Evolutionary conservation across 768 basidiomycete genomes (phyloP).

Genomic region (Gelatoporia subvermispora): DNA sequence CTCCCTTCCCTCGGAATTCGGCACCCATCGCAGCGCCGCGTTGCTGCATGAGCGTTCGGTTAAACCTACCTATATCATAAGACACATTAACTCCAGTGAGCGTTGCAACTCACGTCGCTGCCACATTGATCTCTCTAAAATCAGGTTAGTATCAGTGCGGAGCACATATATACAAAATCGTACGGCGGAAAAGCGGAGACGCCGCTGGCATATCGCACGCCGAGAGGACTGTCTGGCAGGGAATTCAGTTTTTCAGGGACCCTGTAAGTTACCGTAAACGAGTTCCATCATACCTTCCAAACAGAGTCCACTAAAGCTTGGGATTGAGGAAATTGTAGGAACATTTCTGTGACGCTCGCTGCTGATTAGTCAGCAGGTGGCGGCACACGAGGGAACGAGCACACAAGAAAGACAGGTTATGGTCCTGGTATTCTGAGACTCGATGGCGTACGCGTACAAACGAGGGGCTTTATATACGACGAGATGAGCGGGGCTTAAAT

Average conservation of each 20-base stretch:
- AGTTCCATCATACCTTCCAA: constrained; percentile 13
- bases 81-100: neutral
- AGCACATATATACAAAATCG: neutral
- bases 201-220: constrained; percentile 37
- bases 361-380: no score
- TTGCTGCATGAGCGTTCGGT: constrained; percentile 69
- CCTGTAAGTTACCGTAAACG: neutral
- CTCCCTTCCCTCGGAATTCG: constrained; percentile 81
- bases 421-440: no score
- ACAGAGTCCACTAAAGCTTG: constrained; percentile 20
- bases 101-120: constrained; percentile 56
- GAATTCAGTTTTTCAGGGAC: no score
- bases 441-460: no score
- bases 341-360: no score
- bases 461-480: no score
- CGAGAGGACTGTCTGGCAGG: constrained; percentile 30
- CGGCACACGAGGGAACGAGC: no score
- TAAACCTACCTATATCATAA: constrained; percentile 45
- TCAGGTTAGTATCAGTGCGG: neutral
- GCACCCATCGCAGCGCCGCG: constrained; percentile 76
- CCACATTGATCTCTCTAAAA: constrained; percentile 43
- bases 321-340: constrained; percentile 16
- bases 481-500: no score
- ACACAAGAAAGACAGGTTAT: no score
- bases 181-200: constrained; percentile 39